Percentiles rank a stretch among this genome's conserved stretches.
Evolutionary conservation across 768 basidiomycete genomes (phyloP).

Genomic region (Amylocystis lapponica): DNA sequence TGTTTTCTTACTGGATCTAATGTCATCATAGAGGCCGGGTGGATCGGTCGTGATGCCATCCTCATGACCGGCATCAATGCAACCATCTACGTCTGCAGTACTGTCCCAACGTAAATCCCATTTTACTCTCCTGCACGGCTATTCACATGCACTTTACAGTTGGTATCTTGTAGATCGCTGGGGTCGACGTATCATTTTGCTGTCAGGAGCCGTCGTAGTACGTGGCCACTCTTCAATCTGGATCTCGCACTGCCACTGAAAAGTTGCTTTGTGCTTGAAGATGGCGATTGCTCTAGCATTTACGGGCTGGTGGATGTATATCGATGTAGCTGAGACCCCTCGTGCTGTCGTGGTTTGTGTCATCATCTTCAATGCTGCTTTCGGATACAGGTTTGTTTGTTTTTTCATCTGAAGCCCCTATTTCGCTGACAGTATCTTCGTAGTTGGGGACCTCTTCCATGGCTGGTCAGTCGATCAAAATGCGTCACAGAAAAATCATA

Average conservation of each 20-base stretch:
- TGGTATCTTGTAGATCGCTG: constrained; percentile 94
- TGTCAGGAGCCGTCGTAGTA: constrained; percentile 80
- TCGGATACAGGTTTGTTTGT: constrained; percentile 67
- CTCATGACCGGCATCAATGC: constrained; percentile 96
- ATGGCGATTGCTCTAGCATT: constrained; percentile 78
- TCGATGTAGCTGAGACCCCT: constrained; percentile 82
- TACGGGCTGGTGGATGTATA: constrained; percentile 92
- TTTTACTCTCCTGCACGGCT: constrained; percentile 1
- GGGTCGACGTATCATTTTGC: constrained; percentile 81
- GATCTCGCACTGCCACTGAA: too few relatives aligned
- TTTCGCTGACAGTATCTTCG: constrained; percentile 3
- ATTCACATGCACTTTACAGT: constrained; percentile 32
- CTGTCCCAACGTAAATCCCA: constrained; percentile 69
- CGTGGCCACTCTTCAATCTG: constrained; percentile 20
- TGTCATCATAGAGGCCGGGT: constrained; percentile 69
- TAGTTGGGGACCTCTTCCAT: constrained; percentile 86
- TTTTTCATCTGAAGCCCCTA: not conserved
- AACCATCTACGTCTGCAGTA: constrained; percentile 72
- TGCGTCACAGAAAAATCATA: not conserved
- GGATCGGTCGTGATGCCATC: constrained; percentile 89
- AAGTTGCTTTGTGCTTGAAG: constrained; percentile 36
- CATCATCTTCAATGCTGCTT: constrained; percentile 89
- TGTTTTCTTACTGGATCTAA: not conserved
- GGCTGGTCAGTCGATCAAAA: constrained; percentile 30
- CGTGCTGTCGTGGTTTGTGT: constrained; percentile 85